Evolutionary conservation across 257 asterid species (phyloP).

Genomic region (Echium plantagineum): DNA sequence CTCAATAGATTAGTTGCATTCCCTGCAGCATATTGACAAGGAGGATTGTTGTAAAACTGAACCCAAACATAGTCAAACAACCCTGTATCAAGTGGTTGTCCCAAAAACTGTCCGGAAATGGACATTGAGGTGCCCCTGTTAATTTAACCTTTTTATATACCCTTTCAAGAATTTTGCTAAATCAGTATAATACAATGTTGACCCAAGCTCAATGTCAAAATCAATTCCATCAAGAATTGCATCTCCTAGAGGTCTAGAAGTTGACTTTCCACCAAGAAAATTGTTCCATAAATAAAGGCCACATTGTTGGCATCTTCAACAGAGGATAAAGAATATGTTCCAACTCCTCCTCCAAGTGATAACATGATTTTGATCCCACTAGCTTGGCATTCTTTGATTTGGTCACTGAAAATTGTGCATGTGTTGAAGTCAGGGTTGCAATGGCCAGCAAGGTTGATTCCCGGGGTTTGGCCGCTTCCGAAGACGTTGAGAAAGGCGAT

Average conservation of each 20-base stretch:
- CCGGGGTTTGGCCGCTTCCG: conserved; percentile 54
- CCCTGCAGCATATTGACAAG: conserved; percentile 39
- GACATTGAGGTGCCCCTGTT: conserved; percentile 70
- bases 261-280: conserved; percentile 43
- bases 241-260: conserved; percentile 45
- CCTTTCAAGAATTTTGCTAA: conserved; percentile 32
- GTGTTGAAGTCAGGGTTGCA: conserved; percentile 41
- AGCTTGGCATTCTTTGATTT: conserved; percentile 36
- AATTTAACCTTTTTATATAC: conserved; percentile 26
- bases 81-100: conserved; percentile 36
- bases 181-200: conserved; percentile 31
- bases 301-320: conserved; percentile 35
- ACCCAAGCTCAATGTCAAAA: conserved; percentile 51
- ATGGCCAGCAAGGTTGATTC: conserved; percentile 72
- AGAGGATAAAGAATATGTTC: conserved; percentile 49
- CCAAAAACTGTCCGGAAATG: conserved; percentile 47
- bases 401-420: conserved; percentile 34
- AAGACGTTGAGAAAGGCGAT: conserved; percentile 49
- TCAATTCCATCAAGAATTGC: conserved; percentile 60
- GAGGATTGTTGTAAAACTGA: conserved; percentile 61
- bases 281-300: conserved; percentile 45
- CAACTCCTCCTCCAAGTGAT: conserved; percentile 63
- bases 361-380: conserved; percentile 46
- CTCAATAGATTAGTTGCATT: conserved; percentile 17
- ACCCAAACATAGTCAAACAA: conserved; percentile 61